phyloP scores from a whole-genome alignment of 768 basidiomycete genomes.

The Boletus bicolor region DNA sequence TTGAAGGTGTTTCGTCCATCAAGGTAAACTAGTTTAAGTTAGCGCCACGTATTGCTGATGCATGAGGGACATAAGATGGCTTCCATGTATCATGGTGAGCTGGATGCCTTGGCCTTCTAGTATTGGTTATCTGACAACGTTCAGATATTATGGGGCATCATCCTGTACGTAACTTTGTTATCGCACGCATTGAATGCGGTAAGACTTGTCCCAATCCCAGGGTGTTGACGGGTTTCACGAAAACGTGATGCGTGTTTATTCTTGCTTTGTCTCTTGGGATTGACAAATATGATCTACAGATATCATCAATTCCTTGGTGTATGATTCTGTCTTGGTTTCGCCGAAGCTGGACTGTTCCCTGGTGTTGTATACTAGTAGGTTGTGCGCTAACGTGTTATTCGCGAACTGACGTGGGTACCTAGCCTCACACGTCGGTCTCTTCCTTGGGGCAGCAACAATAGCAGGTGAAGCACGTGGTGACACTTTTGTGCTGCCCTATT shows the following conservation, averaged over 20 bases:
- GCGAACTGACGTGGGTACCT: background rate
- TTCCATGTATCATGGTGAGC: constrained; percentile 61
- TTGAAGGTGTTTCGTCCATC: constrained; percentile 66
- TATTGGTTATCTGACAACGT: background rate
- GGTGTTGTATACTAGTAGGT: constrained; percentile 71
- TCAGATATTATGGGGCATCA: constrained; percentile 60
- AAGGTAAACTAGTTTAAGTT: constrained; percentile 33
- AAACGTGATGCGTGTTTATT: constrained; percentile 40
- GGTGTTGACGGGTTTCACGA: constrained; percentile 65
- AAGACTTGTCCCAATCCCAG: constrained; percentile 28
- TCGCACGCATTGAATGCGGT: background rate
- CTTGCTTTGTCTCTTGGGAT: background rate
- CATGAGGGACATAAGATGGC: constrained; percentile 41
- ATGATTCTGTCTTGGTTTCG: constrained; percentile 57
- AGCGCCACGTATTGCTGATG: background rate
- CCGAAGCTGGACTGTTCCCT: constrained; percentile 71
- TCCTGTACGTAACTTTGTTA: constrained; percentile 42
- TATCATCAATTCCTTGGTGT: constrained; percentile 60
- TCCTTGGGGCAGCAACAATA: constrained; percentile 63
- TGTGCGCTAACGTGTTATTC: background rate
- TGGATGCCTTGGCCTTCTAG: background rate
- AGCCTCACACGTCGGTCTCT: constrained; percentile 59
- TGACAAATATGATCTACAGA: constrained; percentile 30
- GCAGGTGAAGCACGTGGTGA: constrained; percentile 36
- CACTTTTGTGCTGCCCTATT: background rate